Evolutionary conservation across 345 rosid genomes (phyloP).

Genomic region (Dipteronia sinensis): DNA sequence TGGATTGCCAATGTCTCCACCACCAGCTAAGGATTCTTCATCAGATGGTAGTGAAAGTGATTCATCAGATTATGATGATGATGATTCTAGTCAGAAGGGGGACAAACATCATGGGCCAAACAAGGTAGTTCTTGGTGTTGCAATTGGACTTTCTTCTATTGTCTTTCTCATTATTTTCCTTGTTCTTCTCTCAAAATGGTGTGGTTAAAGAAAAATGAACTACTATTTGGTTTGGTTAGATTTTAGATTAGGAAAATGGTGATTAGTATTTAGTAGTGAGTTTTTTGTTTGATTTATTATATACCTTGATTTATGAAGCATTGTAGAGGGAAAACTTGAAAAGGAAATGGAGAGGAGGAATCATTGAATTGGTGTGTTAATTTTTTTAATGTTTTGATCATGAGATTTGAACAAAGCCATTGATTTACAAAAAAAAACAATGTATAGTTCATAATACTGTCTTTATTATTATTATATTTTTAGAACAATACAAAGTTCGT

Average conservation of each 20-base stretch:
- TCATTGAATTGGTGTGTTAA: constrained; percentile 32
- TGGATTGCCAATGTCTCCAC: constrained; percentile 84
- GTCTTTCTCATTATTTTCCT: constrained; percentile 87
- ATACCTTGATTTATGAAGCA: constrained; percentile 22
- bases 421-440: constrained; percentile 10
- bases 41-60: constrained; percentile 39
- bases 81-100: constrained; percentile 40
- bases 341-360: constrained; percentile 12
- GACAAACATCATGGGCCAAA: constrained; percentile 72
- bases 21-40: constrained; percentile 60
- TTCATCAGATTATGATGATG: constrained; percentile 55
- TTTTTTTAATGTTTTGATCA: constrained; percentile 26
- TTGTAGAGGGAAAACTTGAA: constrained; percentile 17
- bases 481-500: too few species aligned
- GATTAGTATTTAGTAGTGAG: constrained; percentile 26
- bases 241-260: constrained; percentile 30
- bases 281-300: constrained; percentile 28
- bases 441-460: too few species aligned
- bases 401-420: constrained; percentile 22
- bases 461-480: too few species aligned
- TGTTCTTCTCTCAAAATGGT: constrained; percentile 79
- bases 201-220: constrained; percentile 38
- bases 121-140: constrained; percentile 86
- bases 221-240: constrained; percentile 10
- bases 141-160: constrained; percentile 78